A percentile compares a stretch with the other conserved stretches of the same genome.
Conservation (phyloP, 495 filamentous ascomycete species). For the Neurospora terricola region DNA sequence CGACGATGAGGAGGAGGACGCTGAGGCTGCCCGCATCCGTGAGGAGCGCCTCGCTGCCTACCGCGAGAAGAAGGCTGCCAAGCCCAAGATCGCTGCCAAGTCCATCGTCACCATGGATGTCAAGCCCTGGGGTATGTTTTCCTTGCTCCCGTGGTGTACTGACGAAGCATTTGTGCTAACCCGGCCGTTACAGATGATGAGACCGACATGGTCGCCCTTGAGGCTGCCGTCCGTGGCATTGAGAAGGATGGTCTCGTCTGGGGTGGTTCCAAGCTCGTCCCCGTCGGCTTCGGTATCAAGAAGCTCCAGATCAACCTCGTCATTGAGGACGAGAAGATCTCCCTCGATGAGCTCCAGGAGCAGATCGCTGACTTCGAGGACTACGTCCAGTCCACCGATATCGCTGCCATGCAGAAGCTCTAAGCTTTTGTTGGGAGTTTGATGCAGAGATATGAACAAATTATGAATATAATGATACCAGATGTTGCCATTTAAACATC, state of each 20-base stretch:
- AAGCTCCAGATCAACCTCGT: slow-evolving; percentile 99
- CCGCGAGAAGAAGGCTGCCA: slow-evolving; percentile 91
- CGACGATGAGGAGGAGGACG: slow-evolving; percentile 88
- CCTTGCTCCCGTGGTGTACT: not conserved
- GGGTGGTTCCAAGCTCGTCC: slow-evolving; percentile 83
- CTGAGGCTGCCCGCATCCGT: slow-evolving; percentile 68
- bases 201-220: slow-evolving; percentile 76
- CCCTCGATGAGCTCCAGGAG: slow-evolving; percentile 74
- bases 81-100: slow-evolving; percentile 86
- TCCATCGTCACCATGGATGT: slow-evolving; percentile 91
- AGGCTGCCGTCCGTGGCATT: slow-evolving; percentile 74
- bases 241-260: slow-evolving; percentile 91
- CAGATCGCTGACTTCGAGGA: slow-evolving; percentile 80
- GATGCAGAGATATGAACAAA: slow-evolving; percentile 15
- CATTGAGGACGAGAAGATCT: slow-evolving; percentile 94
- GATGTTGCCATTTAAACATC: not conserved
- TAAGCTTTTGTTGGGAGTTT: slow-evolving; percentile 11
- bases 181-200: slow-evolving; percentile 56
- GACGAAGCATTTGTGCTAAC: slow-evolving; percentile 13
- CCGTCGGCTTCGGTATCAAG: slow-evolving; percentile 96
- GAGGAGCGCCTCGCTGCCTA: slow-evolving; percentile 87
- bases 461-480: slow-evolving; percentile 12
- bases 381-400: slow-evolving; percentile 90
- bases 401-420: slow-evolving; percentile 48
- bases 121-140: slow-evolving; percentile 91